Conservation (phyloP, 1,284 basidiomycete species). For the Inonotus hispidus region DNA sequence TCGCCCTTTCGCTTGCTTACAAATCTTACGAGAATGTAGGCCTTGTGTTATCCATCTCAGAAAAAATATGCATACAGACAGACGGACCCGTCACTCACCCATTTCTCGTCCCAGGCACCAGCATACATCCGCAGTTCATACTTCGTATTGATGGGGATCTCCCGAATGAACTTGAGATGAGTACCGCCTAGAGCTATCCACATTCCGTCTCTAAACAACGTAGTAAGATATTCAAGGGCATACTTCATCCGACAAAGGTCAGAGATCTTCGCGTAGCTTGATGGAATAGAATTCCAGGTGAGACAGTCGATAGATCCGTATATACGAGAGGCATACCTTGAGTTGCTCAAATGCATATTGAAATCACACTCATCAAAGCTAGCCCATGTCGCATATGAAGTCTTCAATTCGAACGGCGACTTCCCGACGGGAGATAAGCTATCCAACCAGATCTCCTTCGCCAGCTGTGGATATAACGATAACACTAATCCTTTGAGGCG, state of each 20-base stretch:
- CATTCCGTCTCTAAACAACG: conserved; percentile 58
- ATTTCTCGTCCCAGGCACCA: conserved; percentile 81
- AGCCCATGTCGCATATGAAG: conserved; percentile 44
- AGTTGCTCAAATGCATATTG: conserved; percentile 70
- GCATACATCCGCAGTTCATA: conserved; percentile 69
- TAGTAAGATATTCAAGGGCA: conserved; percentile 50
- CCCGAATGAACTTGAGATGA: conserved; percentile 70
- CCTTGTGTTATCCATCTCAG: conserved; percentile 35
- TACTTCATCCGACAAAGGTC: conserved; percentile 46
- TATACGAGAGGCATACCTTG: conserved; percentile 50
- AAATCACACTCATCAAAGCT: conserved; percentile 69
- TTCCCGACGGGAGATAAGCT: conserved; percentile 47
- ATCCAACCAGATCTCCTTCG: conserved; percentile 36
- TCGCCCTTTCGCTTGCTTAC: conserved; percentile 49
- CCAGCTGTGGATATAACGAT: conserved; percentile 35
- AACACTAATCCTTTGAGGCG: conserved; percentile 36
- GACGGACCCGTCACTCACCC: conserved; percentile 46
- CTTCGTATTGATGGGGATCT: conserved; percentile 67
- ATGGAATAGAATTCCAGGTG: neutral
- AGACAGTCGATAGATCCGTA: neutral
- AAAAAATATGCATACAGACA: too few relatives aligned
- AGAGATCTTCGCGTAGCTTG: conserved; percentile 40
- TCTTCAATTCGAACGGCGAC: conserved; percentile 45
- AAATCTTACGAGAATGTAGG: conserved; percentile 61
- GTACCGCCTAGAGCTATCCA: conserved; percentile 70